Conservation (phyloP, 371 early-diverging fungal genomes). For the Chytridiales sp. region DNA sequence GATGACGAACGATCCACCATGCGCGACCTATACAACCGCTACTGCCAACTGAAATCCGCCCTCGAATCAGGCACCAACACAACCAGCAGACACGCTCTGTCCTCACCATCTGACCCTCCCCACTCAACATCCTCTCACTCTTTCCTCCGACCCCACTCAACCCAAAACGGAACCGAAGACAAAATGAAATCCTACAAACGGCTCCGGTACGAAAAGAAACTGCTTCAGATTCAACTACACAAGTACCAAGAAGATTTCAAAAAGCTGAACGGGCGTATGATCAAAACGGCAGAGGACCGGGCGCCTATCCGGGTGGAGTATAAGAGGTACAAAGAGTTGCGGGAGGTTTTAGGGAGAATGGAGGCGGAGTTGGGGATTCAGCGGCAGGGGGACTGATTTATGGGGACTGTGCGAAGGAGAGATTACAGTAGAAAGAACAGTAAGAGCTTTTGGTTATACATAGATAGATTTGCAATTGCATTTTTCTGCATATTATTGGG, state of each 20-base stretch:
- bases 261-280: slow-evolving; percentile 29
- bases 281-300: slow-evolving; percentile 35
- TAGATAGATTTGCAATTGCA: no score
- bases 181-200: slow-evolving; percentile 11
- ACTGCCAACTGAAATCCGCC: slow-evolving; percentile 25
- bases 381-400: no score
- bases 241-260: slow-evolving; percentile 38
- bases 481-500: no score
- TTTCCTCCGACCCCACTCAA: neutral
- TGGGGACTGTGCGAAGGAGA: no score
- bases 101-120: no score
- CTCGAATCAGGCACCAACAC: slow-evolving; percentile 11
- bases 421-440: no score
- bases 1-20: slow-evolving; percentile 24
- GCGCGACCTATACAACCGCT: slow-evolving; percentile 30
- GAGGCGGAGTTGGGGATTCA: no score
- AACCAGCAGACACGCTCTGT: neutral
- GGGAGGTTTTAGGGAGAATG: no score
- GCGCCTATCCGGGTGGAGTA: slow-evolving; percentile 37
- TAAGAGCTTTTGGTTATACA: no score
- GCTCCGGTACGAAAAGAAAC: slow-evolving; percentile 37
- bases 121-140: no score
- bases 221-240: slow-evolving; percentile 33
- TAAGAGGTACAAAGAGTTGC: slow-evolving; percentile 40
- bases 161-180: neutral